Conservation (phyloP, 2,329 filamentous ascomycete genomes). For the Sclerotinia minor region DNA sequence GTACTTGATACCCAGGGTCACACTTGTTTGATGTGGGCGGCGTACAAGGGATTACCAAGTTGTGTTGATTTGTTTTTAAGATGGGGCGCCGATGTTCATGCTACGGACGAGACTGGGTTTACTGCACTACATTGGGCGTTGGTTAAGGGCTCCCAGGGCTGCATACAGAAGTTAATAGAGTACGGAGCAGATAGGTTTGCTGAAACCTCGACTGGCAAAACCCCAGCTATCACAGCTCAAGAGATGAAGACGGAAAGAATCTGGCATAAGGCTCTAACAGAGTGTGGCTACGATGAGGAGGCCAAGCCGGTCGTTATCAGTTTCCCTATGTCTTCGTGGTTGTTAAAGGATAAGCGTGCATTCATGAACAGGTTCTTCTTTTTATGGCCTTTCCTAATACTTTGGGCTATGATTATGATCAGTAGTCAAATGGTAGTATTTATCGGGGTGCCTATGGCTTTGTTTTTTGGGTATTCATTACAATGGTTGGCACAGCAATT, state of each 20-base stretch:
- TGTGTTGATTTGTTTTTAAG: constrained; percentile 90
- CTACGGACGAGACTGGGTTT: constrained; percentile 87
- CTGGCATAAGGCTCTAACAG: constrained; percentile 79
- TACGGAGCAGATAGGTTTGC: constrained; percentile 94
- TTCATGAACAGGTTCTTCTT: constrained; percentile 88
- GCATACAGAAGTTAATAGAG: constrained; percentile 91
- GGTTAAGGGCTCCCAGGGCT: constrained; percentile 86
- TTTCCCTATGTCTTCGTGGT: constrained; percentile 70
- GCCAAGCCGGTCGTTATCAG: constrained; percentile 68
- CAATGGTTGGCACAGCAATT: constrained; percentile 78
- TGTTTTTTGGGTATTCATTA: constrained; percentile 66
- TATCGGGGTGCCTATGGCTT: constrained; percentile 69
- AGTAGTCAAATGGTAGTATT: constrained; percentile 74
- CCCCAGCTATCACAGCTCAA: constrained; percentile 77
- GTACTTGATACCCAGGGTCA: constrained; percentile 87
- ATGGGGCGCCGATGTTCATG: constrained; percentile 94
- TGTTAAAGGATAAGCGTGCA: constrained; percentile 73
- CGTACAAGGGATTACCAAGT: constrained; percentile 92
- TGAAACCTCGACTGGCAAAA: constrained; percentile 86
- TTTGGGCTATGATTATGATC: constrained; percentile 70
- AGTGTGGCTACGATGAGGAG: constrained; percentile 80
- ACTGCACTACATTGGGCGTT: constrained; percentile 95
- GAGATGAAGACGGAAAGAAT: constrained; percentile 85
- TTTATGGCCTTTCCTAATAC: constrained; percentile 77
- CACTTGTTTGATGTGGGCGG: constrained; percentile 97